These are phyloP conservation scores for Pholiota adiposa DNA, from an alignment of 1,284 basidiomycete species.

Conservation along the genomic window DNA sequence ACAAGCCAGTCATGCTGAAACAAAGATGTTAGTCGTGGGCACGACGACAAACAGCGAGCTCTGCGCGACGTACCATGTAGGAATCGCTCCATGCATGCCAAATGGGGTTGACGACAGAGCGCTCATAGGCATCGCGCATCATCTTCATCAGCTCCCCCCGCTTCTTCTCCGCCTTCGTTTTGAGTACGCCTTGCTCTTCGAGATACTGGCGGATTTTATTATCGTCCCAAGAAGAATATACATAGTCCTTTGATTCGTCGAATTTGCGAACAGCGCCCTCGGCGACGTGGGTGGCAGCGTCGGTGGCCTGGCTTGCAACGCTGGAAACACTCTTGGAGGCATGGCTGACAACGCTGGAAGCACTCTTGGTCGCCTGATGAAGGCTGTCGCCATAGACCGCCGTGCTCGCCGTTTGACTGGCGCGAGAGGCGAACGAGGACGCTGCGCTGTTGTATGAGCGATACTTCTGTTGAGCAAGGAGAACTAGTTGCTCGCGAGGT, in stretches of 20 bases:
- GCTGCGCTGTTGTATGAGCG: constrained; percentile 59
- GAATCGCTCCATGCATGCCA: constrained; percentile 89
- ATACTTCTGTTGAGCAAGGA: constrained; percentile 78
- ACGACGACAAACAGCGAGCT: background rate
- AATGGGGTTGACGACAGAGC: constrained; percentile 59
- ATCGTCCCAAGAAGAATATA: constrained; percentile 90
- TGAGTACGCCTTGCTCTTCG: constrained; percentile 73
- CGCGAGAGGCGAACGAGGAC: constrained; percentile 51
- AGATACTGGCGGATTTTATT: constrained; percentile 72
- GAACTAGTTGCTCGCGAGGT: constrained; percentile 77
- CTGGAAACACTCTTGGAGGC: constrained; percentile 45
- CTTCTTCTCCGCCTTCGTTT: constrained; percentile 64
- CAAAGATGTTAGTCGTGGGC: background rate
- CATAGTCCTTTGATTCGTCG: constrained; percentile 82
- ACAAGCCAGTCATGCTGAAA: constrained; percentile 81
- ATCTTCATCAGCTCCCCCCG: constrained; percentile 71
- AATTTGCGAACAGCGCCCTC: constrained; percentile 59
- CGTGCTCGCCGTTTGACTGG: constrained; percentile 58
- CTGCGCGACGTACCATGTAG: constrained; percentile 64
- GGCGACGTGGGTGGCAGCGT: constrained; percentile 51
- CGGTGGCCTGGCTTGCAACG: constrained; percentile 28
- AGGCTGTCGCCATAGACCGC: constrained; percentile 60
- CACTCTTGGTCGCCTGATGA: constrained; percentile 51
- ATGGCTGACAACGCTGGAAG: constrained; percentile 35
- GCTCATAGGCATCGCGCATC: constrained; percentile 76